These are phyloP conservation scores for Blastobotrys raffinosifermentans DNA, from an alignment of 1,139 yeast genomes.

Conservation along the genomic window DNA sequence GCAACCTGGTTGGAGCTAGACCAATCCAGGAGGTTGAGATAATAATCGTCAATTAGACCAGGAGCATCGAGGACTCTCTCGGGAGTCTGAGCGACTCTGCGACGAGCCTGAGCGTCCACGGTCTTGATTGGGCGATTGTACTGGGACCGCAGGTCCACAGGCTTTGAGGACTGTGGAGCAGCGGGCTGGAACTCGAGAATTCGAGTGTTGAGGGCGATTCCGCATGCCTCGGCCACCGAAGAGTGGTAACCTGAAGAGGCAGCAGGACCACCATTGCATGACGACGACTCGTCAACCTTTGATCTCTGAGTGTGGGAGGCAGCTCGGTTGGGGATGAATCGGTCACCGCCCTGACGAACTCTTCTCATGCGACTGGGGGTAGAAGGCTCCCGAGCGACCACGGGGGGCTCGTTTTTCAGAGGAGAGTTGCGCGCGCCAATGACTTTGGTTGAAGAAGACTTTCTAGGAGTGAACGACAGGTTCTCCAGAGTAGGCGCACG, in stretches of 20 bases:
- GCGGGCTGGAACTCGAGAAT: conserved; percentile 81
- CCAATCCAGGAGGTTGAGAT: conserved; percentile 84
- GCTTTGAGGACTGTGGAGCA: conserved; percentile 69
- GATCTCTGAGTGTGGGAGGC: conserved; percentile 39
- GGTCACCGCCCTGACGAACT: conserved; percentile 32
- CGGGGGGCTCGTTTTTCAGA: conserved; percentile 40
- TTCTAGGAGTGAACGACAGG: conserved; percentile 9
- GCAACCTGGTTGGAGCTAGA: conserved; percentile 78
- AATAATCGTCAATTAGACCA: conserved; percentile 88
- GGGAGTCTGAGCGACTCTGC: conserved; percentile 83
- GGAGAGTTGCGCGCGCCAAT: conserved; percentile 35
- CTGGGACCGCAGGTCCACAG: conserved; percentile 45
- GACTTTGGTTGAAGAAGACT: conserved; percentile 19
- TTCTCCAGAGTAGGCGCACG: conserved; percentile 11
- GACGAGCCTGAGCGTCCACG: conserved; percentile 47
- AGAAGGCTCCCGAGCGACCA: conserved; percentile 18
- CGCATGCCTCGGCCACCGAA: conserved; percentile 93
- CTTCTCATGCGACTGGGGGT: no score
- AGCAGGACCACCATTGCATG: background rate
- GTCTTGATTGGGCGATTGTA: conserved; percentile 40
- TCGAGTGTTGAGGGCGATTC: conserved; percentile 76
- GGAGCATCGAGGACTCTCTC: conserved; percentile 96
- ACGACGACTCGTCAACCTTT: conserved; percentile 28
- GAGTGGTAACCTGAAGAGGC: conserved; percentile 47
- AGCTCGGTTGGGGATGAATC: conserved; percentile 48